Percentiles rank a stretch among this genome's conserved stretches.
Conservation (phyloP, 2,329 filamentous ascomycete species). For the Colletotrichum tropicale region DNA sequence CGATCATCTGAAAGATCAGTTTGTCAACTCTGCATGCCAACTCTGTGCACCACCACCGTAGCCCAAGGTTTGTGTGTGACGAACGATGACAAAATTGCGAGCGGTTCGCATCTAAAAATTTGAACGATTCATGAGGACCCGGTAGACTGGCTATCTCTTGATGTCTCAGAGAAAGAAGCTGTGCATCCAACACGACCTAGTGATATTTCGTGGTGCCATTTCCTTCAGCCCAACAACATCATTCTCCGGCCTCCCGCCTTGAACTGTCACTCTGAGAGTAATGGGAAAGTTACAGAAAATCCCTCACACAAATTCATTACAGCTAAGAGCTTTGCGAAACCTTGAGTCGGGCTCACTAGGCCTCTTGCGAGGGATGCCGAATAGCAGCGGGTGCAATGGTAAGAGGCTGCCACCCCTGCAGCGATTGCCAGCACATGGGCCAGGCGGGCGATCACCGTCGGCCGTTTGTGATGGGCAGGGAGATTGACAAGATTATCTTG, state of each 20-base stretch:
- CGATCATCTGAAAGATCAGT: constrained; percentile 5
- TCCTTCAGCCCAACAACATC: neutral
- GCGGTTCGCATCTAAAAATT: neutral
- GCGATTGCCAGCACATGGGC: neutral
- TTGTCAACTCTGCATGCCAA: neutral
- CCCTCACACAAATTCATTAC: neutral
- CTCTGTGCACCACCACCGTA: neutral
- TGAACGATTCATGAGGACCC: neutral
- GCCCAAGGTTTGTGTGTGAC: neutral
- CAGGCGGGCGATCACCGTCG: neutral
- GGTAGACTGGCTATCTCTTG: neutral
- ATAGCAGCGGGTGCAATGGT: neutral
- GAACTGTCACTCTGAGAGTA: neutral
- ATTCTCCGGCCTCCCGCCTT: neutral
- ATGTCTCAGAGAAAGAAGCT: neutral
- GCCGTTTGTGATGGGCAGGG: neutral
- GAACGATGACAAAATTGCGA: neutral
- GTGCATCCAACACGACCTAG: neutral
- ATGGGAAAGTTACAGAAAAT: neutral
- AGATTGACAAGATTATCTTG: neutral
- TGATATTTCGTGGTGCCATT: neutral
- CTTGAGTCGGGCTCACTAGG: neutral
- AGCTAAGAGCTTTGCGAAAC: neutral
- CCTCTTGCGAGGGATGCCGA: neutral
- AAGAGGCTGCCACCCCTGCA: neutral